Percentiles rank a stretch among this genome's conserved stretches.
Conservation (phyloP, 225 moss, liverwort and hornwort genomes). For the Lunularia cruciata region DNA sequence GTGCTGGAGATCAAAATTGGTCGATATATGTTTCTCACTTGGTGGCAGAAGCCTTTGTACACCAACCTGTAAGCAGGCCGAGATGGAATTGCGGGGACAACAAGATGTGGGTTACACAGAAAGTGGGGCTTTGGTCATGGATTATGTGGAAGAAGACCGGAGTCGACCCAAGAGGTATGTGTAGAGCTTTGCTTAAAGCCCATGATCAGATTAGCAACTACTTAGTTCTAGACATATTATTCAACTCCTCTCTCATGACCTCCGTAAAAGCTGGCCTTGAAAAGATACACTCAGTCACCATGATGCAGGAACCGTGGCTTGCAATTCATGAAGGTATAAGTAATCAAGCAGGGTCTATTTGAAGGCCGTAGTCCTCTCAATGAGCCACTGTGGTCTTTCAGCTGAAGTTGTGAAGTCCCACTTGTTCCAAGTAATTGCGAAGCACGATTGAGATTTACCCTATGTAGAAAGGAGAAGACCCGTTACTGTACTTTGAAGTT, state of each 20-base stretch:
- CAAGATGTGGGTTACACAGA: conserved; percentile 90
- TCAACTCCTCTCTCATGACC: conserved; percentile 8
- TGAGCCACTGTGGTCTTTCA: conserved; percentile 37
- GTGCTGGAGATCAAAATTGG: conserved; percentile 51
- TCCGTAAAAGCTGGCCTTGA: conserved; percentile 14
- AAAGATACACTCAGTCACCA: conserved; percentile 15
- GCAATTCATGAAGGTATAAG: conserved; percentile 11
- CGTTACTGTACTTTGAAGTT: conserved; percentile 28
- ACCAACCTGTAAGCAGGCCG: conserved; percentile 89
- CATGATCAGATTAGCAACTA: conserved; percentile 10
- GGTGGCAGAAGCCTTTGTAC: conserved; percentile 72
- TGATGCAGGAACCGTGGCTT: conserved; percentile 30
- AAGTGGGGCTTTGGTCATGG: conserved; percentile 88
- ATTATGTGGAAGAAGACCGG: conserved; percentile 96
- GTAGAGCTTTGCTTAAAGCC: background rate
- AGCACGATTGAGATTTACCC: conserved; percentile 29
- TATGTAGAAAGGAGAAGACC: conserved; percentile 34
- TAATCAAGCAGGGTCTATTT: conserved; percentile 18
- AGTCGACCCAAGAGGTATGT: conserved; percentile 84
- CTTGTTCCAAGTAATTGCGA: conserved; percentile 27
- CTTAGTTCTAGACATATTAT: background rate
- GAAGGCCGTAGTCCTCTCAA: conserved; percentile 23
- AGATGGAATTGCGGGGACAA: conserved; percentile 93
- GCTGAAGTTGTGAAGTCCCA: conserved; percentile 28
- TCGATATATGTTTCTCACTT: conserved; percentile 60